Base-by-base conservation (phyloP, 345 rosid genomes). In the Melaleuca quinquenervia region DNA sequence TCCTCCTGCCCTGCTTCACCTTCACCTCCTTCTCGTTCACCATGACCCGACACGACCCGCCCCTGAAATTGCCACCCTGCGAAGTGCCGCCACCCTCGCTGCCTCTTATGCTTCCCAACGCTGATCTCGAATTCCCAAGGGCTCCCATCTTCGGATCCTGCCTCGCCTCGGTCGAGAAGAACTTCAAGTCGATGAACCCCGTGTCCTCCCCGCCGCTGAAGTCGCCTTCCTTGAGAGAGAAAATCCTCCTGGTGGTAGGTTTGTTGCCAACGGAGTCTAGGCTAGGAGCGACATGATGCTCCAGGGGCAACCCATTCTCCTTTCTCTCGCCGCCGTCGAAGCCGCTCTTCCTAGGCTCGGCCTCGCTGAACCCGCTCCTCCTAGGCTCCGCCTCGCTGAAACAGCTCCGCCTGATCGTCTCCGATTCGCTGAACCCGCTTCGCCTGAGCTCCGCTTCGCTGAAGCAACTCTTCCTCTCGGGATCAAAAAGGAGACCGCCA, bases 161-260 rank as follows among this genome's bases (percentile, higher is more conserved):
- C 51, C 78, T 85, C 85, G 24, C 78, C 74, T 84, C 52, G 7
- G 84, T 32, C 24, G 94, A 90, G 83, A 91, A 89, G 88, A 97
- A 97, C 84, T 96, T 96, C 82, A 97, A 90, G 87, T 97, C 99
- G 36, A 97, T 97, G 87, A 97, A 96, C 29, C 95, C 96, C 45
- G 96, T 91, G 80, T 96, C 99, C 82, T 96, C 96, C 86, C 90
- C 93, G 32, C 94, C 95, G 0, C 91, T 91, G 20, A 94, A 95
- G 83, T 92, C 95, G 78, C 92, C 94, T 88, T 96, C 98, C 87
- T 92, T 95, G 82, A 94, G 91, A 7, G 98, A 95, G 87, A 94
- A 90, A 18, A 94, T 94, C 21, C 98, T 91, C 82, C 96, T 92
- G 86, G 90, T 91, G 45, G 87, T 56, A 18, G 87, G 88, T 12